Conservation (phyloP, 2,329 filamentous ascomycete genomes). For the Colletotrichum ledebouriae region DNA sequence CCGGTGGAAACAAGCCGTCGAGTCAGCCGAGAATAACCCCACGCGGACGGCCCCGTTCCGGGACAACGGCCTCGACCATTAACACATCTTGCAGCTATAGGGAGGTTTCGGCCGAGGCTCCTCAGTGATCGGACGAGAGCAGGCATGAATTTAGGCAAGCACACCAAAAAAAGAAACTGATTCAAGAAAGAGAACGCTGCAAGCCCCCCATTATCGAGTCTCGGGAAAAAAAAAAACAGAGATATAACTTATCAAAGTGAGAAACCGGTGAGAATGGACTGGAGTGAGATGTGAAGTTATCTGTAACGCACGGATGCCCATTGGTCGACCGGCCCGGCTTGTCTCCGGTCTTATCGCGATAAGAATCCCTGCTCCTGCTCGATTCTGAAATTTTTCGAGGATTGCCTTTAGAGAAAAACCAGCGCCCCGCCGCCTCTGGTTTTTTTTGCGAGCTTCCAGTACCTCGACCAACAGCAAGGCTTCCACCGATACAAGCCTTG, state of each 20-base stretch:
- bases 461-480: constrained; percentile 31
- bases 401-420: constrained; percentile 36
- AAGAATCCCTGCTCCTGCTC: constrained; percentile 33
- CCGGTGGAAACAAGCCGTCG: neutral
- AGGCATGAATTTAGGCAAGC: constrained; percentile 21
- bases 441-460: constrained; percentile 36
- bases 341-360: constrained; percentile 39
- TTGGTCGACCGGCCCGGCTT: constrained; percentile 36
- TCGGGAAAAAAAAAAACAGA: neutral
- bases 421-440: constrained; percentile 40
- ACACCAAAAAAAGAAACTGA: neutral
- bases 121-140: constrained; percentile 11
- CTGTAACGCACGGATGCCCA: constrained; percentile 27
- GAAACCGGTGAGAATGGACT: too few relatives aligned
- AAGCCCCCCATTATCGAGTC: neutral
- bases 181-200: neutral
- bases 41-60: constrained; percentile 11
- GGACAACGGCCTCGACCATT: constrained; percentile 13
- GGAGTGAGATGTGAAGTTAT: constrained; percentile 6
- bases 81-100: constrained; percentile 31
- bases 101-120: constrained; percentile 29
- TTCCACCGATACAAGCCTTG: constrained; percentile 9
- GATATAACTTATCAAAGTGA: neutral
- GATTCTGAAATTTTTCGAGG: constrained; percentile 36
- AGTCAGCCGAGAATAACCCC: constrained; percentile 4